Conservation (phyloP, 1,284 basidiomycete genomes). For the Agroathelia rolfsii region DNA sequence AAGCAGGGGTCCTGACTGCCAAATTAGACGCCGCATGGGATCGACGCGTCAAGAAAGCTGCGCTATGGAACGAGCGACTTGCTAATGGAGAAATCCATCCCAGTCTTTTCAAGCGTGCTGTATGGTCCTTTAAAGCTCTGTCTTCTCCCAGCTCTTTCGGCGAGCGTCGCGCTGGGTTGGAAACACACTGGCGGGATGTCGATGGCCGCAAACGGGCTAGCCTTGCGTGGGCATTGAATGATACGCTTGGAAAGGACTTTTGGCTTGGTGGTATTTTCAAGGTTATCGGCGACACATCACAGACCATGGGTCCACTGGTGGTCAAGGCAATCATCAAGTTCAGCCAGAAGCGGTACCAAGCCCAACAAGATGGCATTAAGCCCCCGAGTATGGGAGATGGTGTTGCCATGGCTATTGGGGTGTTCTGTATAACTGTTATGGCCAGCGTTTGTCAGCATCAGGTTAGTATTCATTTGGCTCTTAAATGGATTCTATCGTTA, state of each 20-base stretch:
- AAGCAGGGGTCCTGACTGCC: slow-evolving; percentile 38
- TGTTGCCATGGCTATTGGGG: slow-evolving; percentile 61
- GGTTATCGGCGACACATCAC: slow-evolving; percentile 45
- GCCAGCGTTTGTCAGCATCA: slow-evolving; percentile 55
- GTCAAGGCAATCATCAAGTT: slow-evolving; percentile 67
- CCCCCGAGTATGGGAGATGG: slow-evolving; percentile 51
- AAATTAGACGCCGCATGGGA: slow-evolving; percentile 42
- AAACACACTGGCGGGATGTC: slow-evolving; percentile 39
- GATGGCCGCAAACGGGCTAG: slow-evolving; percentile 42
- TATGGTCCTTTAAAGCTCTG: slow-evolving; percentile 37
- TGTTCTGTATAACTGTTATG: slow-evolving; percentile 53
- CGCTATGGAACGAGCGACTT: slow-evolving; percentile 46
- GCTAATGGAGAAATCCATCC: slow-evolving; percentile 37
- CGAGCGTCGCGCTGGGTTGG: slow-evolving; percentile 25
- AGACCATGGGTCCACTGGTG: slow-evolving; percentile 57
- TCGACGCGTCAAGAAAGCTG: slow-evolving; percentile 32
- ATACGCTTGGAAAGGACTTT: slow-evolving; percentile 57
- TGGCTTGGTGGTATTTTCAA: slow-evolving; percentile 60
- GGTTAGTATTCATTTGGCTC: slow-evolving; percentile 19
- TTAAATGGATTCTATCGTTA: slow-evolving; percentile 6
- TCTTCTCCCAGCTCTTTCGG: slow-evolving; percentile 15
- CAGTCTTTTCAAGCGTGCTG: slow-evolving; percentile 22
- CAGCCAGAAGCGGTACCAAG: slow-evolving; percentile 36
- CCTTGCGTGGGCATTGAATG: slow-evolving; percentile 61
- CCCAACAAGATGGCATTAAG: slow-evolving; percentile 21